These are phyloP conservation scores for Rubroshorea leprosula DNA, from an alignment of 345 rosid species.

Conservation along the genomic window DNA sequence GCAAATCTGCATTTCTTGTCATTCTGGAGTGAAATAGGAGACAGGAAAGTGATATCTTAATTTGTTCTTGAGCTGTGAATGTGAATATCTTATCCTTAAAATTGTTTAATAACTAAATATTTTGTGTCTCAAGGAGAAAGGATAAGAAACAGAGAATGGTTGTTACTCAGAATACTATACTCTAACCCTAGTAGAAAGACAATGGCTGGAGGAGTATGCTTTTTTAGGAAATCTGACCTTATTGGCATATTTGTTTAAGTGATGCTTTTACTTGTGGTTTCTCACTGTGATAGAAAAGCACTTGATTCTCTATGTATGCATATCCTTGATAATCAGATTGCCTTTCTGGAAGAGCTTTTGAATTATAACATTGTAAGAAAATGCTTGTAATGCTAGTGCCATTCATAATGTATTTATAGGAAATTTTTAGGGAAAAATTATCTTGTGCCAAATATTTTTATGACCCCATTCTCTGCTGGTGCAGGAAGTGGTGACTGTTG, in stretches of 20 bases:
- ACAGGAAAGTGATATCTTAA: not conserved
- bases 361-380: not conserved
- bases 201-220: not conserved
- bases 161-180: not conserved
- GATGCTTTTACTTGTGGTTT: not conserved
- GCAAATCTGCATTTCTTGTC: slow-evolving; percentile 2
- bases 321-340: not conserved
- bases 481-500: slow-evolving; percentile 56
- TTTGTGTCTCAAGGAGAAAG: too few species aligned
- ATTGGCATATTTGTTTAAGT: slow-evolving; percentile 5
- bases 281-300: not conserved
- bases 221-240: slow-evolving; percentile 5
- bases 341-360: not conserved
- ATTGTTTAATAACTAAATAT: too few species aligned
- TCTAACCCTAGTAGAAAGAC: not conserved
- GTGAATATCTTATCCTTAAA: too few species aligned
- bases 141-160: not conserved
- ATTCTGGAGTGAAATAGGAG: too few species aligned
- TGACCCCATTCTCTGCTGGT: slow-evolving; percentile 13
- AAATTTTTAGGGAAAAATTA: not conserved
- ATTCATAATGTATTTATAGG: not conserved
- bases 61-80: not conserved
- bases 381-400: not conserved
- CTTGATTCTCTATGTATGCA: slow-evolving; percentile 3
- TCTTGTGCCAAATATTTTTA: not conserved